A percentile compares a stretch with the other conserved stretches of the same genome.
Conservation (phyloP, 768 basidiomycete genomes). For the Tulasnella sp. region DNA sequence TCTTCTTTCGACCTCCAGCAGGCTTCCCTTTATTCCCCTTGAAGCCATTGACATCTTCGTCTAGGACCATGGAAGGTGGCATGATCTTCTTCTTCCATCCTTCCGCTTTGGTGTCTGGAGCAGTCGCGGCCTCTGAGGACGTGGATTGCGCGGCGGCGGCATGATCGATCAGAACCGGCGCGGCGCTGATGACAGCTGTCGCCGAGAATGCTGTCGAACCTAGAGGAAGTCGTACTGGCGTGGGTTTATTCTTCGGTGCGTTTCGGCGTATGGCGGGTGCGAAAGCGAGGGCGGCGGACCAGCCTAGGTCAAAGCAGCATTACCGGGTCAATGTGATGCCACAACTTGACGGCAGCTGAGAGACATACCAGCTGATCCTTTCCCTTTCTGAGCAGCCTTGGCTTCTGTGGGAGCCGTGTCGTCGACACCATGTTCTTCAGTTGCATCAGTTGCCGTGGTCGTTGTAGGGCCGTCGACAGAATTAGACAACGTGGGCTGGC, state of each 20-base stretch:
- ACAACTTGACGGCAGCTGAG: slow-evolving; percentile 18
- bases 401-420: slow-evolving; percentile 23
- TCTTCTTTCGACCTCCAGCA: slow-evolving; percentile 39
- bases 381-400: slow-evolving; percentile 2
- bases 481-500: slow-evolving; percentile 20
- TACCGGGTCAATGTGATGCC: background rate
- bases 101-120: slow-evolving; percentile 28
- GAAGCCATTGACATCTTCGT: slow-evolving; percentile 82
- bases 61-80: slow-evolving; percentile 81
- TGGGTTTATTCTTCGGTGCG: slow-evolving; percentile 44
- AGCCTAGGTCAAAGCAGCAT: slow-evolving; percentile 39
- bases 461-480: slow-evolving; percentile 19
- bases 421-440: slow-evolving; percentile 21
- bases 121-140: background rate
- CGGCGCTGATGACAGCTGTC: slow-evolving; percentile 60
- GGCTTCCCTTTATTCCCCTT: slow-evolving; percentile 24
- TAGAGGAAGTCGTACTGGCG: slow-evolving; percentile 47
- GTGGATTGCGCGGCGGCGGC: slow-evolving; percentile 17
- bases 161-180: slow-evolving; percentile 44
- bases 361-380: slow-evolving; percentile 15
- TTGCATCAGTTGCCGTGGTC: slow-evolving; percentile 22
- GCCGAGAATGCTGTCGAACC: slow-evolving; percentile 30
- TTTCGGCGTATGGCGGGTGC: slow-evolving; percentile 60
- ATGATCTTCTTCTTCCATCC: slow-evolving; percentile 86
- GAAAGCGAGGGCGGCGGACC: slow-evolving; percentile 84